Evolutionary conservation across 148 eudicot genomes (phyloP).

Genomic region (Spergularia bocconei): DNA sequence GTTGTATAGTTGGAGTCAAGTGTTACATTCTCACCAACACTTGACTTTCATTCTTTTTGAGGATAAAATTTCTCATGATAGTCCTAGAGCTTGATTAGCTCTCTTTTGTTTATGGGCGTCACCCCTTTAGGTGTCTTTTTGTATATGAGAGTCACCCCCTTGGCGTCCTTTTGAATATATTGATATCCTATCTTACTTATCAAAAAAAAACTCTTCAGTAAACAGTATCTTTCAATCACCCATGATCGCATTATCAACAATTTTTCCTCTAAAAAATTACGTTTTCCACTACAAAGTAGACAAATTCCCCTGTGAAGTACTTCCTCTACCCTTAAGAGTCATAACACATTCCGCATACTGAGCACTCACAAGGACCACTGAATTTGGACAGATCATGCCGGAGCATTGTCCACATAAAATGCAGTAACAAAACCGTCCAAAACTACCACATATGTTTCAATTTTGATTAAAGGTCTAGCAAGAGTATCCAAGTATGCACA

Average conservation of each 20-base stretch:
- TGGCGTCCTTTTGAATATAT: no score
- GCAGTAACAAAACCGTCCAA: background rate
- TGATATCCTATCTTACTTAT: no score
- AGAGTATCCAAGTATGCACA: background rate
- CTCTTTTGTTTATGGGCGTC: no score
- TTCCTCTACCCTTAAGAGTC: background rate
- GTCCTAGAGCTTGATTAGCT: no score
- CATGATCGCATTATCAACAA: background rate
- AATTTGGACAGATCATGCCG: background rate
- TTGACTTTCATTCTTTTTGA: no score
- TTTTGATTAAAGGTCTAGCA: background rate
- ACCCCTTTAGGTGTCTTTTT: no score
- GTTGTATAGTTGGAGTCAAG: no score
- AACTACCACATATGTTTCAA: background rate
- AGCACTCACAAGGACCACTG: no score
- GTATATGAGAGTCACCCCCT: no score
- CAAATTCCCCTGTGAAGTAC: background rate
- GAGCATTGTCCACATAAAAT: background rate
- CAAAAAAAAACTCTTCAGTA: background rate
- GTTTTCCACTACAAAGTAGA: background rate
- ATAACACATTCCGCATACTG: no score
- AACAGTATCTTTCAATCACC: background rate
- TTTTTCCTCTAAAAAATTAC: background rate
- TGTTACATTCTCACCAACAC: no score
- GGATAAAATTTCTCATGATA: no score